Conservation (phyloP, 2,329 filamentous ascomycete species). For the Phaeosphaeriaceae sp. region DNA sequence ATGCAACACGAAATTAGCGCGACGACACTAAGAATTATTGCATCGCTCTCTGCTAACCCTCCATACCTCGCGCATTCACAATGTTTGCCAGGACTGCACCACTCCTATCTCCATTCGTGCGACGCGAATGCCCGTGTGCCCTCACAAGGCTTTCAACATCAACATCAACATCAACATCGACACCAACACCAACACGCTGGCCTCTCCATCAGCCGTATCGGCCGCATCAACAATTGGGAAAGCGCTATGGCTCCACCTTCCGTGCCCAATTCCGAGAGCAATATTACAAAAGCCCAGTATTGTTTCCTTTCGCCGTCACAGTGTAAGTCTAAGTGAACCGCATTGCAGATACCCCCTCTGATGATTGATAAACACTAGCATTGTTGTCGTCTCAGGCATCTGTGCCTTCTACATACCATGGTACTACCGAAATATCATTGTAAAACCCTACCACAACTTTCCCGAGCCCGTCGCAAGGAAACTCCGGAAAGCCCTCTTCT, state of each 20-base stretch:
- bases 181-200: too few relatives aligned
- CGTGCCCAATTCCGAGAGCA: slow-evolving; percentile 40
- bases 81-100: slow-evolving; percentile 47
- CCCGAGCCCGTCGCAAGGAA: slow-evolving; percentile 77
- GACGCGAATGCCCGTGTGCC: slow-evolving; percentile 32
- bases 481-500: slow-evolving; percentile 85
- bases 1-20: slow-evolving; percentile 35
- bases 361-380: slow-evolving; percentile 36
- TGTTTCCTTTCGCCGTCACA: slow-evolving; percentile 45
- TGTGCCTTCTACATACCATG: slow-evolving; percentile 53
- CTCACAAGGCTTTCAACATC: slow-evolving; percentile 27
- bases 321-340: slow-evolving; percentile 29
- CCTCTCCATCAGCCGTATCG: too few relatives aligned
- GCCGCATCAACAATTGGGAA: slow-evolving; percentile 30
- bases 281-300: slow-evolving; percentile 47
- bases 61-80: slow-evolving; percentile 14
- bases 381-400: slow-evolving; percentile 48
- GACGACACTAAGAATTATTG: slow-evolving; percentile 35
- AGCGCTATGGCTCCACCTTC: slow-evolving; percentile 38
- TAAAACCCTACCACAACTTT: slow-evolving; percentile 60
- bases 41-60: slow-evolving; percentile 22
- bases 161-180: too few relatives aligned
- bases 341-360: too few relatives aligned
- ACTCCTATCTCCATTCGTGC: slow-evolving; percentile 26
- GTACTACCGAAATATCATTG: slow-evolving; percentile 55